Evolutionary conservation across 148 eudicot genomes (phyloP), one percentile per base, ranked within the genome.

Genomic region (Silene uniflora): DNA sequence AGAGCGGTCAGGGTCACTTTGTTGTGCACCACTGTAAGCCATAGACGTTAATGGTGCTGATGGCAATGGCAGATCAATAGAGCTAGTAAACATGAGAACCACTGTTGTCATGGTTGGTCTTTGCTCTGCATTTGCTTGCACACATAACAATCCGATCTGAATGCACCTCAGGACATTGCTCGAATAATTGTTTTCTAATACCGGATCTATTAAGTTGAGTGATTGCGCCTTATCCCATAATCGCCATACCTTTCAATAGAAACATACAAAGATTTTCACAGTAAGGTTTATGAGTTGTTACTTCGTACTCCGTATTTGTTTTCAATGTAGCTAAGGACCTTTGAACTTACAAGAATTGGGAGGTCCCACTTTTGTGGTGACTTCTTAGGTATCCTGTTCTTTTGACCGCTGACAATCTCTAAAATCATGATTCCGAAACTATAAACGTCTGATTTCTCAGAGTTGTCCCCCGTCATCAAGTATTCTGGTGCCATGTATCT

Each of bases 81-180:
- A 35, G 59, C 68, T 47, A 18, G 60, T 78, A 9, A 78, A 77
- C 25, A 54, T 52, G 1, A 29, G 58, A 54, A 81, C 68, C 12
- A 81, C 35, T 18, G 27, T 12, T 5, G 61, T 62, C 24, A 81
- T 77, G 6, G 78, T 77, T 0, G 81, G 81, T 18, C 84, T 77
- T 17, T 74, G 66, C n/a, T 69, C 52, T 5, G 72, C 67, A 46
- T 73, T 60, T 22, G 58, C 84, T 81, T 81, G 81, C 23, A 77
- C 54, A 24, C 84, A 81, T 3, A 70, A 21, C 61, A 81, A 56
- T 22, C 81, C 81, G 0, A 81, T 74, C 4, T 77, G 84, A 18
- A 78, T 74, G 78, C 84, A 81, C 65, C 71, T 81, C 17, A 54
- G 9, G 17, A 63, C 80, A 19, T 77, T 75, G 1, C 46, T 32